A percentile compares a stretch with the other conserved stretches of the same genome.
Conservation (phyloP, 768 basidiomycete species). For the Galerina marginata region DNA sequence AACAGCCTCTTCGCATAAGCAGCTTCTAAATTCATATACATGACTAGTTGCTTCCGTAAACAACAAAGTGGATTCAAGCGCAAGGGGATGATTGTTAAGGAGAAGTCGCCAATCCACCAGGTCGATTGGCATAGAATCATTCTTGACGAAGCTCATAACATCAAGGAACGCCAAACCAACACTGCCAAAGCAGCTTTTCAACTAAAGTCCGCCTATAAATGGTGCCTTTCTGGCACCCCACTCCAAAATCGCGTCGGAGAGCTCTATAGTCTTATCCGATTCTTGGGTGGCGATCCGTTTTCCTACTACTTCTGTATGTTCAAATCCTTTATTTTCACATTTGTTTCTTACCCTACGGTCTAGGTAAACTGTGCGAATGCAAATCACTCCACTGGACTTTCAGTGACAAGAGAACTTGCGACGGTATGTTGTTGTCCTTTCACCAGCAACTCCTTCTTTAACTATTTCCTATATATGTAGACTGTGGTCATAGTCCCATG, state of each 20-base stretch:
- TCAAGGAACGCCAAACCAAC: constrained; percentile 93
- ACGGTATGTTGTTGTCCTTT: constrained; percentile 54
- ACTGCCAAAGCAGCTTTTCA: constrained; percentile 98
- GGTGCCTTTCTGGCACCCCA: constrained; percentile 97
- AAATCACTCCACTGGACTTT: constrained; percentile 97
- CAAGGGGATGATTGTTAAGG: constrained; percentile 82
- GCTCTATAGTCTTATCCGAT: constrained; percentile 91
- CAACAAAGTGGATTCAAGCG: constrained; percentile 93
- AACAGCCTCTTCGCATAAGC: neutral
- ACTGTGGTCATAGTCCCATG: constrained; percentile 87
- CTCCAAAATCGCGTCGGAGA: constrained; percentile 99
- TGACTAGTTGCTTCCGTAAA: constrained; percentile 80
- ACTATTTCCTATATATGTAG: constrained; percentile 39
- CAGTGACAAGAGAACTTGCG: constrained; percentile 79
- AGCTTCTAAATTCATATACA: constrained; percentile 1
- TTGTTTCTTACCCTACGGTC: constrained; percentile 5
- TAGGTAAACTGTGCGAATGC: constrained; percentile 91
- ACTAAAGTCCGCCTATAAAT: constrained; percentile 76
- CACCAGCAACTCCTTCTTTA: neutral
- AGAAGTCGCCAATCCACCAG: constrained; percentile 83
- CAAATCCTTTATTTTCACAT: neutral
- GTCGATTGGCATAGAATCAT: constrained; percentile 86
- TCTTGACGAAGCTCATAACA: constrained; percentile 96
- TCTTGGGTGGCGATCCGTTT: constrained; percentile 92
- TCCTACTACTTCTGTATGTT: constrained; percentile 87